Conservation (phyloP, 257 asterid species). For the Fraxinus excelsior region DNA sequence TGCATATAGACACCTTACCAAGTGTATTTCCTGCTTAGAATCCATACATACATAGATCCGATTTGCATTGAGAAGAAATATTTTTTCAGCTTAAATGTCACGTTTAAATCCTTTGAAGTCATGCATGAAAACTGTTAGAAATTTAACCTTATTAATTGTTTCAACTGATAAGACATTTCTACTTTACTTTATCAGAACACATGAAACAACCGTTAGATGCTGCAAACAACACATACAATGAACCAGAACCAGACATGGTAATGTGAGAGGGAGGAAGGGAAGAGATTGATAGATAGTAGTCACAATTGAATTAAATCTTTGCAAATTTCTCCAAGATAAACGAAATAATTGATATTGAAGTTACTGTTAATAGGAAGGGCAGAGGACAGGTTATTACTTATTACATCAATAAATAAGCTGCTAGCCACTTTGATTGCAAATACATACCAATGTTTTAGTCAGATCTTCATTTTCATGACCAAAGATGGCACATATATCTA, state of each 20-base stretch:
- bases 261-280: background rate
- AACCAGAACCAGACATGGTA: background rate
- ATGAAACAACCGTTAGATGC: background rate
- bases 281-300: background rate
- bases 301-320: background rate
- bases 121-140: background rate
- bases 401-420: conserved; percentile 1
- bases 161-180: background rate
- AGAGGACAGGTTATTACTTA: background rate
- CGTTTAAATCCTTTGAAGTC: background rate
- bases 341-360: background rate
- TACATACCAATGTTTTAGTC: conserved; percentile 69
- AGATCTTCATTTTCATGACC: conserved; percentile 91
- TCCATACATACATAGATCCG: background rate
- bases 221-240: background rate
- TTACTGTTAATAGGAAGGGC: background rate
- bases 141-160: background rate
- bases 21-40: background rate
- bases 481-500: conserved; percentile 87
- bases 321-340: background rate
- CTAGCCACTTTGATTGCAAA: conserved; percentile 8
- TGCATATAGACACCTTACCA: background rate
- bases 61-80: background rate
- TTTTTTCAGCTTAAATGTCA: background rate
- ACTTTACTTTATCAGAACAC: background rate